Base-by-base conservation (phyloP, 2,329 filamentous ascomycete species). In the Aureobasidium sp. region DNA sequence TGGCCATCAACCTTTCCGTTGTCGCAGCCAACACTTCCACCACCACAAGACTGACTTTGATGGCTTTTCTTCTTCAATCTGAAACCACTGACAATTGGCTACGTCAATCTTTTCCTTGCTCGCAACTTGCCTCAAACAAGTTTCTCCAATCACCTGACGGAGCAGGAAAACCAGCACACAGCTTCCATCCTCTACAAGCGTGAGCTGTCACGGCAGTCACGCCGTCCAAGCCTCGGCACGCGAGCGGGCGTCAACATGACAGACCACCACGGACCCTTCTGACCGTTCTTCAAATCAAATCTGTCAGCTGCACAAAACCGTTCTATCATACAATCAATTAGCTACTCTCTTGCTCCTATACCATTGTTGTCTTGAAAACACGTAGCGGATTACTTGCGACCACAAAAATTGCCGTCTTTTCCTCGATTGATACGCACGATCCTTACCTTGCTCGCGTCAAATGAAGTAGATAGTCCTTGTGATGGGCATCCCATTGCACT, bases 171-270 rank as follows among this genome's bases (percentile, higher is more conserved):
- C 15, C 15, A 12, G 15, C 36, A 20, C 24, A 15, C 36, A 29
- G 7, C 26, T 43, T 55, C 20, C 20, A 1, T 20, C 9, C 26
- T n/a, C n/a, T n/a, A n/a, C 51, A 55, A 32, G 5, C 29, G 5
- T 34, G 50, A 41, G 10, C 36, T 29, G n/a, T 36, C 51, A 32
- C 37, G 37, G 24, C 51, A 43, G 36, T 43, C 36, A 55, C 51
- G 51, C 37, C 12, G 24, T 17, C 24, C 26, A 53, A 53, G 51
- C 51, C 51, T 55, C 51, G 51, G 51, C 51, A 55, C 51, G 39
- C 13, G 50, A 48, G 32, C 34, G 41, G 24, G 37, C 34, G 39
- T 44, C 41, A 44, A 44, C 41, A 26, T 26, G 41, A 44, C 41
- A 44, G 41, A 20, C 41, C 41, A 44, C 10, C 20, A 20, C 10